A percentile compares a stretch with the other conserved stretches of the same genome.
These are phyloP conservation scores for Sarocladium kiliense DNA, from an alignment of 2,329 filamentous ascomycete genomes.

Conservation along the genomic window DNA sequence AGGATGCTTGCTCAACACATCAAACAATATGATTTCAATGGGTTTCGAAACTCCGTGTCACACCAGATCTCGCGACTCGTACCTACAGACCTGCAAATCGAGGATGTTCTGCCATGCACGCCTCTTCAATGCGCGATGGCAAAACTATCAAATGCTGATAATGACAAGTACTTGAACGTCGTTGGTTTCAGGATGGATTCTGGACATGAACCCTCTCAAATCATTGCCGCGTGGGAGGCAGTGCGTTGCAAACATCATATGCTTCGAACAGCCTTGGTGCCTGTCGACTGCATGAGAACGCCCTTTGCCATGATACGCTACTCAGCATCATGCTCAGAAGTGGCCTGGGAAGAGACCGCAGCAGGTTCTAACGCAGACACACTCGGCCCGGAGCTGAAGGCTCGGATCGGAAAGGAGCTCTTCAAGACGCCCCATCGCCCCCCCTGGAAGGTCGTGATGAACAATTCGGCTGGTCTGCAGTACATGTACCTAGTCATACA, in stretches of 20 bases:
- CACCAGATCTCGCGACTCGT: conserved; percentile 20
- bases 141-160: conserved; percentile 53
- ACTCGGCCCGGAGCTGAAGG: neutral
- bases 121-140: conserved; percentile 76
- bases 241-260: conserved; percentile 59
- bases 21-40: conserved; percentile 30
- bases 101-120: conserved; percentile 70
- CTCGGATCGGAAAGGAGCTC: conserved; percentile 18
- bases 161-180: conserved; percentile 64
- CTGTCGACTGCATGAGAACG: conserved; percentile 51
- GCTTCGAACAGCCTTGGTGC: conserved; percentile 68
- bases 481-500: conserved; percentile 53
- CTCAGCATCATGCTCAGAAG: neutral
- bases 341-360: neutral
- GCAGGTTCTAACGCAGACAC: neutral
- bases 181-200: conserved; percentile 48
- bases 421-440: conserved; percentile 44
- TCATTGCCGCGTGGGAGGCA: conserved; percentile 55
- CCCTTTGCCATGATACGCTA: conserved; percentile 75
- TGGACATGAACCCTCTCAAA: conserved; percentile 26
- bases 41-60: conserved; percentile 30
- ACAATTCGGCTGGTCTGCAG: conserved; percentile 19
- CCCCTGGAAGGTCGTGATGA: conserved; percentile 58
- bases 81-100: conserved; percentile 30
- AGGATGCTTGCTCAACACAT: conserved; percentile 11